These are phyloP conservation scores for Dipteronia dyeriana DNA, from an alignment of 345 rosid genomes.

Conservation along the genomic window DNA sequence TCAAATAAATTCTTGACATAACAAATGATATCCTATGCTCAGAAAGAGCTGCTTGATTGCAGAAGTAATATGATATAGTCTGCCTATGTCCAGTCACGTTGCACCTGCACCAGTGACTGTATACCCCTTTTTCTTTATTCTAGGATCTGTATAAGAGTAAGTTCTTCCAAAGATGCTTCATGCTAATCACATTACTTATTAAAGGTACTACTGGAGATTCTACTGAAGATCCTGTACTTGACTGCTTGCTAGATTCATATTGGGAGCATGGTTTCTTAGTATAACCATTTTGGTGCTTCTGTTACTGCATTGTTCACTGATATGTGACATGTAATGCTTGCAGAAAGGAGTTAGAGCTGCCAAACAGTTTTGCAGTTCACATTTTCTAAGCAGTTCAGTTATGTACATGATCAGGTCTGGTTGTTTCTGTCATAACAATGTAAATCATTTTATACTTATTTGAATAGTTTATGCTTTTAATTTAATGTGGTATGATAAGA, in stretches of 20 bases:
- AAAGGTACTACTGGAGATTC: not conserved
- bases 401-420: slow-evolving; percentile 85
- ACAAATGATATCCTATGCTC: not conserved
- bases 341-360: slow-evolving; percentile 88
- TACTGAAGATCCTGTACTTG: not conserved
- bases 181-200: not conserved
- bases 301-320: slow-evolving; percentile 8
- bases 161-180: not conserved
- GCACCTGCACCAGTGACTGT: not conserved
- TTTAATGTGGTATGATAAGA: not conserved
- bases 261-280: not conserved
- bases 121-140: not conserved
- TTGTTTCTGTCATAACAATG: slow-evolving; percentile 6
- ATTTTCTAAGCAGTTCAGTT: slow-evolving; percentile 80
- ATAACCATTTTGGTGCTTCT: slow-evolving; percentile 6
- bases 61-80: not conserved
- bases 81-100: not conserved
- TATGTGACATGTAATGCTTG: slow-evolving; percentile 28
- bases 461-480: slow-evolving; percentile 1
- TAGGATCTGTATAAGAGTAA: not conserved
- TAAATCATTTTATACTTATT: not conserved
- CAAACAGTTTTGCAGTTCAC: slow-evolving; percentile 66
- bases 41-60: not conserved
- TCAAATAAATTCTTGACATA: not conserved
- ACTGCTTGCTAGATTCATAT: not conserved